Percentiles rank a stretch among this genome's conserved stretches.
These are phyloP conservation scores for Paraphoma sp. DNA, from an alignment of 2,329 filamentous ascomycete genomes.

Conservation along the genomic window DNA sequence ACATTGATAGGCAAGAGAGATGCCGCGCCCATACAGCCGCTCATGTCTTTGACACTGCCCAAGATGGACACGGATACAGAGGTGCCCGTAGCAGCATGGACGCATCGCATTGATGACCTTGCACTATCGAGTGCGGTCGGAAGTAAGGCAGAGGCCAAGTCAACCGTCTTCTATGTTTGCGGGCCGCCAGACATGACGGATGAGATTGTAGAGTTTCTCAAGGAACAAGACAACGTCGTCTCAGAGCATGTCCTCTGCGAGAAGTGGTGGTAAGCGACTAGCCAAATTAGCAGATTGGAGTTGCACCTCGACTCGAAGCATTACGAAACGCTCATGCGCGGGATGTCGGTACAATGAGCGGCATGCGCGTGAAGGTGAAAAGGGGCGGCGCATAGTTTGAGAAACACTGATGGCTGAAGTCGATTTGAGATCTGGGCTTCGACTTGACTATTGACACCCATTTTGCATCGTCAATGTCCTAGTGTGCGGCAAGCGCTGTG, in stretches of 20 bases:
- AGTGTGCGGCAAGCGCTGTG: conserved; percentile 21
- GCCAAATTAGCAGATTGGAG: not conserved
- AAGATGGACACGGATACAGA: conserved; percentile 36
- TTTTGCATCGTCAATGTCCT: not conserved
- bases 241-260: conserved; percentile 54
- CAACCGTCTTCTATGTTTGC: conserved; percentile 56
- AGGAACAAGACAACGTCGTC: conserved; percentile 46
- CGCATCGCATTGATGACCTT: conserved; percentile 41
- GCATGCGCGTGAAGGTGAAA: no score
- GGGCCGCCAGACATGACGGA: conserved; percentile 59
- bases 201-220: conserved; percentile 50
- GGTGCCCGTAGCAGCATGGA: conserved; percentile 40
- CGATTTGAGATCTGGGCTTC: no score
- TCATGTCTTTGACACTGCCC: conserved; percentile 42
- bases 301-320: no score
- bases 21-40: conserved; percentile 37
- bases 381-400: not conserved
- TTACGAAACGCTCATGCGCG: no score
- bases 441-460: no score
- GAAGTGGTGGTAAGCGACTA: conserved; percentile 56
- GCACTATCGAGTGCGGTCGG: conserved; percentile 52
- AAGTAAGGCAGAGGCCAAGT: conserved; percentile 38
- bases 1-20: conserved; percentile 29
- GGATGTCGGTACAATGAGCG: no score
- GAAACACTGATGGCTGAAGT: not conserved